Conservation (phyloP, 768 basidiomycete genomes). For the Boletus rufocinnamomeus region DNA sequence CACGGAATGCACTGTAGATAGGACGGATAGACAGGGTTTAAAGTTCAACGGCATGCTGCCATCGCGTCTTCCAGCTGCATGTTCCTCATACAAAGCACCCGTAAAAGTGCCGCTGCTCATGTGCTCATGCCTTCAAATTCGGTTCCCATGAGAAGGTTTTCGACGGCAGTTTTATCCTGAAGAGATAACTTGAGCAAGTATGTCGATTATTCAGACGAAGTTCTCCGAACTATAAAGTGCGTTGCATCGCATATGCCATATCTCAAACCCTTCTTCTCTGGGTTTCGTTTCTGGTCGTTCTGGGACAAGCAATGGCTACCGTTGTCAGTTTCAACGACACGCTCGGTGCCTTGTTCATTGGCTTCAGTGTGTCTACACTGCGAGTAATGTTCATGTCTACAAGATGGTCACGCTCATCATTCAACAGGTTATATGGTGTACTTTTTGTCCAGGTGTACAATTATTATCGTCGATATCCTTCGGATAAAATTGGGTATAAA, state of each 20-base stretch:
- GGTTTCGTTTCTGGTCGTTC: not conserved
- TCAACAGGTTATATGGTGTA: constrained; percentile 49
- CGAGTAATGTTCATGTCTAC: constrained; percentile 12
- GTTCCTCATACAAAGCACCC: too few relatives aligned
- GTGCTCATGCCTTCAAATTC: too few relatives aligned
- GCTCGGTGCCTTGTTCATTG: constrained; percentile 61
- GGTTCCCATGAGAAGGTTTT: too few relatives aligned
- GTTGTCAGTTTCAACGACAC: constrained; percentile 43
- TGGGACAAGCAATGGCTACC: constrained; percentile 17
- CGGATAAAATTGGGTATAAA: constrained; percentile 54
- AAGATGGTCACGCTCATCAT: constrained; percentile 27
- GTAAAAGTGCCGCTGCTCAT: constrained; percentile 3
- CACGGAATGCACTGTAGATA: too few relatives aligned
- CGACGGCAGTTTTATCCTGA: too few relatives aligned
- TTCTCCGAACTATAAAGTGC: too few relatives aligned
- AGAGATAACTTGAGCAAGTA: too few relatives aligned
- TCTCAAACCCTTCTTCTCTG: not conserved
- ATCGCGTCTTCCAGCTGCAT: too few relatives aligned
- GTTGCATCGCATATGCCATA: not conserved
- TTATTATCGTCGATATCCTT: constrained; percentile 57
- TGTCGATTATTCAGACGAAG: constrained; percentile 7
- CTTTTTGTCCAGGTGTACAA: constrained; percentile 53
- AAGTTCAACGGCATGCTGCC: too few relatives aligned
- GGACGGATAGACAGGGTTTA: too few relatives aligned
- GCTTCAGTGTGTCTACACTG: constrained; percentile 51